These are phyloP conservation scores for Aleurites moluccanus DNA, from an alignment of 441 rosid genomes.

Conservation along the genomic window DNA sequence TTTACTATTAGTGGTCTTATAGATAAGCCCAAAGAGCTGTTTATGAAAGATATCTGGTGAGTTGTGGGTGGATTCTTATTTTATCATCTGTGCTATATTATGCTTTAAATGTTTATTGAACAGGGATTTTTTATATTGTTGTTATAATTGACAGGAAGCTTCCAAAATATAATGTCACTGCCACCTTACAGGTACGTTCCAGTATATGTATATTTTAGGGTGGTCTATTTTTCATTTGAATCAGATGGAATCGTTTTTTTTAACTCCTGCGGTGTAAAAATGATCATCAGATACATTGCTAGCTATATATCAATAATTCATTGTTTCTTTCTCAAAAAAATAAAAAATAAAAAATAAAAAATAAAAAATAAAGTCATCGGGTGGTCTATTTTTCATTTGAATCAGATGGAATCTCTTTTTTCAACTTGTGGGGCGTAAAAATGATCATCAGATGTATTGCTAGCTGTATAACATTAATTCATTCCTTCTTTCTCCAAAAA, in stretches of 20 bases:
- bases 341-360: too few relatives aligned
- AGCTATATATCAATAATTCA: not conserved
- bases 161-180: slow-evolving; percentile 75
- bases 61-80: slow-evolving; percentile 4
- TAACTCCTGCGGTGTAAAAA: too few relatives aligned
- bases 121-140: slow-evolving; percentile 7
- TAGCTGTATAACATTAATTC: not conserved
- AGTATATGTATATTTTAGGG: not conserved
- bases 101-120: slow-evolving; percentile 10
- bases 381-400: not conserved
- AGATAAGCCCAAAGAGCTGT: slow-evolving; percentile 52
- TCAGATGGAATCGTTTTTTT: not conserved
- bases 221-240: not conserved
- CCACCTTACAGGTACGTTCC: slow-evolving; percentile 70
- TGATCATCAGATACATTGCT: too few relatives aligned
- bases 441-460: not conserved
- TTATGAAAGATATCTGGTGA: slow-evolving; percentile 74
- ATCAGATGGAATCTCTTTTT: not conserved
- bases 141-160: slow-evolving; percentile 54
- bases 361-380: too few relatives aligned
- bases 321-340: too few relatives aligned
- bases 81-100: not conserved
- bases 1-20: slow-evolving; percentile 56
- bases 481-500: too few relatives aligned
- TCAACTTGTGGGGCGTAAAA: not conserved